Percentiles rank a stretch among this genome's conserved stretches.
Conservation (phyloP, 108 stramenopile species). For the Pseudonitzschia multiseries region DNA sequence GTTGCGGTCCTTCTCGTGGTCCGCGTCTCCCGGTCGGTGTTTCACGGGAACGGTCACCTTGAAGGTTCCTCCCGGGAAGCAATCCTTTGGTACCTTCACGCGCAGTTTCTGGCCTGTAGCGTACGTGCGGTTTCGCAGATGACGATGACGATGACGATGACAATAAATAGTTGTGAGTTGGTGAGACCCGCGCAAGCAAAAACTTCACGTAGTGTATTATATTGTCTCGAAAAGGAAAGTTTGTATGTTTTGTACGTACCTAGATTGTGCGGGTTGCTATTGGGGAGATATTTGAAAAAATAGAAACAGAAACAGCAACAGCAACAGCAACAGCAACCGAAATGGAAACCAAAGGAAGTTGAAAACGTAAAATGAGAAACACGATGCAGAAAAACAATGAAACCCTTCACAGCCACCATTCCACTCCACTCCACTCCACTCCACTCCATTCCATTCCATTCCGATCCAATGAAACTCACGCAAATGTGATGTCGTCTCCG, state of each 20-base stretch:
- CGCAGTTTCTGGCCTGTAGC: constrained; percentile 73
- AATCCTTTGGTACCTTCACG: constrained; percentile 70
- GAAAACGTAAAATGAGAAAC: constrained; percentile 11
- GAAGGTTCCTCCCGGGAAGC: constrained; percentile 60
- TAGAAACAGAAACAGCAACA: no score
- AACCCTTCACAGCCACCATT: no score
- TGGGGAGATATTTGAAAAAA: neutral
- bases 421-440: no score
- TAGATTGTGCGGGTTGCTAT: constrained; percentile 72
- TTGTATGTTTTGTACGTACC: neutral
- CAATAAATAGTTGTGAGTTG: no score
- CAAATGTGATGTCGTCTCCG: constrained; percentile 72
- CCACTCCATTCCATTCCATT: no score
- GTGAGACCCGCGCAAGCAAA: neutral
- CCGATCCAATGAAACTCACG: constrained; percentile 38
- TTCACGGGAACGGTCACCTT: constrained; percentile 69
- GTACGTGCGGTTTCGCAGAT: no score
- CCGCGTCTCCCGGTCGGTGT: constrained; percentile 24
- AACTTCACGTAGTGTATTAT: neutral
- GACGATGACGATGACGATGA: no score
- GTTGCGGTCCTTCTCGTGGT: constrained; percentile 55
- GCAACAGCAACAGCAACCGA: no score
- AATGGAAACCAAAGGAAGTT: neutral
- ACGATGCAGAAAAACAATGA: no score
- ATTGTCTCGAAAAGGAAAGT: no score